Percentiles rank a stretch among this genome's conserved stretches.
Conservation (phyloP, 176 grass and related monocot species). For the Rhipidocladum racemiflorum region DNA sequence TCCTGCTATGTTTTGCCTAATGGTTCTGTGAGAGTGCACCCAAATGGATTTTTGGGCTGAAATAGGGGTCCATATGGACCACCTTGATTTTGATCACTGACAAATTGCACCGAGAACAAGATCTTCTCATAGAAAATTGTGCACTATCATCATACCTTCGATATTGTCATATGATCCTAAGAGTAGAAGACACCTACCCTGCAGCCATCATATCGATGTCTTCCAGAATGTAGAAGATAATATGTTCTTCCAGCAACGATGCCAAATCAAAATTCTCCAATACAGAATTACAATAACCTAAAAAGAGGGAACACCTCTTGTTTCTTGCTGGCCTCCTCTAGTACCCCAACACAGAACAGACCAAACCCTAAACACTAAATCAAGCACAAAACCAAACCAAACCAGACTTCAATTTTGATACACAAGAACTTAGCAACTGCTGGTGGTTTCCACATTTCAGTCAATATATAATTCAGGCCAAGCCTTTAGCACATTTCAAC, state of each 20-base stretch:
- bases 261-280: slow-evolving; percentile 20
- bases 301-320: slow-evolving; percentile 11
- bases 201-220: not conserved
- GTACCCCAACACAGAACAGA: slow-evolving; percentile 32
- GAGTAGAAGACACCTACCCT: not conserved
- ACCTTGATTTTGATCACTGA: not conserved
- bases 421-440: slow-evolving; percentile 12
- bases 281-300: slow-evolving; percentile 30
- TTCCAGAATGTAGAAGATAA: not conserved
- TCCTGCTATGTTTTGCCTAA: not conserved
- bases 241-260: not conserved
- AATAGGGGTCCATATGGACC: not conserved
- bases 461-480: slow-evolving; percentile 20
- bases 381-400: slow-evolving; percentile 35
- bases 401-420: slow-evolving; percentile 14
- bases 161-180: not conserved
- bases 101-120: not conserved
- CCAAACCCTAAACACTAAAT: slow-evolving; percentile 37
- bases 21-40: not conserved
- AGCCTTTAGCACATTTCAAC: slow-evolving; percentile 19
- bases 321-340: slow-evolving; percentile 25
- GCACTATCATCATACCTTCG: not conserved
- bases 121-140: not conserved
- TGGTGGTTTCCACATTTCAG: slow-evolving; percentile 25
- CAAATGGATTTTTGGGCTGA: not conserved